These are phyloP conservation scores for Apiotrichum akiyoshidainum DNA, from an alignment of 1,284 basidiomycete genomes.

Conservation along the genomic window DNA sequence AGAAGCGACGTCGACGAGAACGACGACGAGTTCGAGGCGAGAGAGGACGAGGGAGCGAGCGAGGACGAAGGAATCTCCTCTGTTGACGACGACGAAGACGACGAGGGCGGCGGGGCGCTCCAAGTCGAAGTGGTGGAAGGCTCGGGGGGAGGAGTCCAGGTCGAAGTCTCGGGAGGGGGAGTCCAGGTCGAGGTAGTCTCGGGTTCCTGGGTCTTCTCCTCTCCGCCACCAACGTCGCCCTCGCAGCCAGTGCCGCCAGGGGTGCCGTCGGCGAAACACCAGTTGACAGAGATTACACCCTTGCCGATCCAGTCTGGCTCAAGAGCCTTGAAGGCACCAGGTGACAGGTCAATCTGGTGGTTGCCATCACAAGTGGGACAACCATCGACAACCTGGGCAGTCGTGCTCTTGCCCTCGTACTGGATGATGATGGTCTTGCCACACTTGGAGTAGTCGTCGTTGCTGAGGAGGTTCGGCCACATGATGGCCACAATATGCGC, in stretches of 20 bases:
- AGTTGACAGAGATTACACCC: conserved; percentile 4
- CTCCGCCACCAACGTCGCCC: too few species aligned
- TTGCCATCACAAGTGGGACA: conserved; percentile 1
- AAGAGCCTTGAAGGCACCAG: conserved; percentile 7
- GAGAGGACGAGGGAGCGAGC: background rate
- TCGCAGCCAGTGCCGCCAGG: background rate
- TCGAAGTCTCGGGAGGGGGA: too few species aligned
- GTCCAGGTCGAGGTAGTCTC: too few species aligned
- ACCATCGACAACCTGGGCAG: conserved; percentile 6
- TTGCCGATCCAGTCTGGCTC: background rate
- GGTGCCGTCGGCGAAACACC: conserved; percentile 5
- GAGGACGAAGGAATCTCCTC: background rate
- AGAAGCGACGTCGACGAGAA: background rate
- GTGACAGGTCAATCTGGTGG: conserved; percentile 13
- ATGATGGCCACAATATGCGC: too few species aligned
- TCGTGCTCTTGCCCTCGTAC: conserved; percentile 8
- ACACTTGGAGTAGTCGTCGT: too few species aligned
- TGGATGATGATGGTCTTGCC: conserved; percentile 4
- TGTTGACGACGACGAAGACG: background rate
- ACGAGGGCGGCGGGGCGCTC: background rate
- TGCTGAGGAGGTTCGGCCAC: too few species aligned
- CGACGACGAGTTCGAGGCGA: background rate
- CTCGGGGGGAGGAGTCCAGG: background rate
- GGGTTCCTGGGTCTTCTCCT: too few species aligned
- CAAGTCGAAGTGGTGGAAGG: background rate